These are phyloP conservation scores for Flaveria trinervia DNA, from an alignment of 129 eudicot species.

Conservation along the genomic window DNA sequence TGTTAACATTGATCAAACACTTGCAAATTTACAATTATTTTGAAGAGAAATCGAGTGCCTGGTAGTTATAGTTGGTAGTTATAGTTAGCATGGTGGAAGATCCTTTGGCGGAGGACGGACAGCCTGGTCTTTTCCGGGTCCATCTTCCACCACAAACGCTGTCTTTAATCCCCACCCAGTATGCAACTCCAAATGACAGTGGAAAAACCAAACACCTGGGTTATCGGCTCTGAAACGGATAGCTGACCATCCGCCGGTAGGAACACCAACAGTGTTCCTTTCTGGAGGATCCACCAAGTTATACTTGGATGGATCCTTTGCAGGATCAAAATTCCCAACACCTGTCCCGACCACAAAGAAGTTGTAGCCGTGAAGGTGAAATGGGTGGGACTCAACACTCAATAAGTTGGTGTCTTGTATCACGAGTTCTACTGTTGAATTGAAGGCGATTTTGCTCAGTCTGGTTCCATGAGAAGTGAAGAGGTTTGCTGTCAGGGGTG, in stretches of 20 bases:
- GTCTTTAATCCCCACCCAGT: slow-evolving; percentile 66
- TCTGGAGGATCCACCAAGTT: slow-evolving; percentile 28
- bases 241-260: slow-evolving; percentile 59
- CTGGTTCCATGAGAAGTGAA: slow-evolving; percentile 44
- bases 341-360: slow-evolving; percentile 31
- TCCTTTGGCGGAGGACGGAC: slow-evolving; percentile 71
- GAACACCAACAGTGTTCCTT: slow-evolving; percentile 47
- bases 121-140: slow-evolving; percentile 44
- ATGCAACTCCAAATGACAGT: slow-evolving; percentile 66
- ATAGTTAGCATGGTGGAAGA: slow-evolving; percentile 59
- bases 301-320: slow-evolving; percentile 26
- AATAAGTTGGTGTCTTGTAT: slow-evolving; percentile 40
- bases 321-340: slow-evolving; percentile 15
- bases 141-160: slow-evolving; percentile 63
- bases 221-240: slow-evolving; percentile 55
- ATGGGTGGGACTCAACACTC: slow-evolving; percentile 28
- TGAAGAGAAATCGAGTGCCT: neutral
- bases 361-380: slow-evolving; percentile 32
- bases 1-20: slow-evolving; percentile 15
- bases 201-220: slow-evolving; percentile 71
- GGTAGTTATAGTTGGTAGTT: slow-evolving; percentile 4
- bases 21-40: slow-evolving; percentile 22
- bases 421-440: slow-evolving; percentile 49
- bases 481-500: slow-evolving; percentile 44
- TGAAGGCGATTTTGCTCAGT: slow-evolving; percentile 34